Base-by-base conservation (phyloP, 495 filamentous ascomycete genomes). In the Penicillium egyptiacum region DNA sequence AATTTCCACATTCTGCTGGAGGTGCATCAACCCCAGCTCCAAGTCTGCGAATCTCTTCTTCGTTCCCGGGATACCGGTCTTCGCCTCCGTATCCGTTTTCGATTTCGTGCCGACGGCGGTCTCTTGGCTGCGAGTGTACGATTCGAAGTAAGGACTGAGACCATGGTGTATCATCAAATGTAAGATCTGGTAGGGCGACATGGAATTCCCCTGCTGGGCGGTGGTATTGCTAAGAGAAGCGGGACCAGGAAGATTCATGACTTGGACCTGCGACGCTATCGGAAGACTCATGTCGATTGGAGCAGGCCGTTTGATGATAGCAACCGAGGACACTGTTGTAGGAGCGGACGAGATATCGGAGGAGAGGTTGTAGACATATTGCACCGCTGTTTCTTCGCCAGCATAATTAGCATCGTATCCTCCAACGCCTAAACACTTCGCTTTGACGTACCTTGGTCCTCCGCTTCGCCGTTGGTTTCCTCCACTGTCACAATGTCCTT, bases 1-100 rank as follows among this genome's bases (percentile, higher is more conserved):
- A 44, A 99, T 97, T 72, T 99, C 94, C 51, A 95, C 90, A 79
- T 98, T 97, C 66, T 97, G 92, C 73, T 96, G 93, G 42, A 98
- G 80, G 66, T 98, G 92, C 56, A 89, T 77, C 54, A 99, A 80
- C 57, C 86, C 92, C 53, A 96, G 77, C 68, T 96, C 93, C 58
- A 99, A 77, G 63, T 99, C 95, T 14, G 92, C 92, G 69, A 96
- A 83, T 68, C 89, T 91, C 81, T 95, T 95, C 79, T 96, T 97
- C 26, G 94, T 91, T 9, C 91, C 90, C n/a, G 94, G 89, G 61
- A 99, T 90, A 41, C 93, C 93, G 16, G 90, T 96, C 78, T 95
- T 94, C 17, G 87, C 85, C 65, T 96, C 93, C 16, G 87, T 86
- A 66, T 96, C 93, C 28, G 83, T 81, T 71, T 90, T 79, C 50